Conservation (phyloP, 768 basidiomycete species). For the Serendipita sp. region DNA sequence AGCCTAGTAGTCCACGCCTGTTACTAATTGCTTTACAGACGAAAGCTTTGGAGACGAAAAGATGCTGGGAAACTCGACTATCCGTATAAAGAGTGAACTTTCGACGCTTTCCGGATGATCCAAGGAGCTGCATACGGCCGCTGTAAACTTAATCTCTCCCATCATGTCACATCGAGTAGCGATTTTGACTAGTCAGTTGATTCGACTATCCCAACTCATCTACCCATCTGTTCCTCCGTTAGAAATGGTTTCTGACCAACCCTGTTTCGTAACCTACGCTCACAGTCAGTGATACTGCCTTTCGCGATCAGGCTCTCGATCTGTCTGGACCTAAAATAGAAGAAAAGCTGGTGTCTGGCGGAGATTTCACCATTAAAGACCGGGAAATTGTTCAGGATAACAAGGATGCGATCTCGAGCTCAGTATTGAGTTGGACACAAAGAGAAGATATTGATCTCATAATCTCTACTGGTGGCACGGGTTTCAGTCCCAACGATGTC, state of each 20-base stretch:
- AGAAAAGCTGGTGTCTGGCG: conserved; percentile 24
- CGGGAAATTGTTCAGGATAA: conserved; percentile 51
- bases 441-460: conserved; percentile 47
- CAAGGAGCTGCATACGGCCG: neutral
- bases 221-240: neutral
- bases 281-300: conserved; percentile 58
- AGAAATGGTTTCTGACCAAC: neutral
- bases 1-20: neutral
- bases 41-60: conserved; percentile 80
- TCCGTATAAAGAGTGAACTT: neutral
- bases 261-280: neutral
- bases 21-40: conserved; percentile 29
- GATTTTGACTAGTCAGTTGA: conserved; percentile 8
- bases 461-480: conserved; percentile 76
- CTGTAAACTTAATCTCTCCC: neutral
- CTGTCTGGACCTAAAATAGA: conserved; percentile 49
- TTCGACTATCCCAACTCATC: neutral
- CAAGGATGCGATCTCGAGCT: conserved; percentile 28
- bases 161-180: conserved; percentile 6
- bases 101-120: neutral
- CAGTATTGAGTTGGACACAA: conserved; percentile 31
- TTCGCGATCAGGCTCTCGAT: conserved; percentile 32
- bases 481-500: conserved; percentile 61
- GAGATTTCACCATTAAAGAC: conserved; percentile 2
- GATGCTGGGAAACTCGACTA: conserved; percentile 32